These are phyloP conservation scores for Aspergillus coremiiformis DNA, from an alignment of 495 filamentous ascomycete species.

Conservation along the genomic window DNA sequence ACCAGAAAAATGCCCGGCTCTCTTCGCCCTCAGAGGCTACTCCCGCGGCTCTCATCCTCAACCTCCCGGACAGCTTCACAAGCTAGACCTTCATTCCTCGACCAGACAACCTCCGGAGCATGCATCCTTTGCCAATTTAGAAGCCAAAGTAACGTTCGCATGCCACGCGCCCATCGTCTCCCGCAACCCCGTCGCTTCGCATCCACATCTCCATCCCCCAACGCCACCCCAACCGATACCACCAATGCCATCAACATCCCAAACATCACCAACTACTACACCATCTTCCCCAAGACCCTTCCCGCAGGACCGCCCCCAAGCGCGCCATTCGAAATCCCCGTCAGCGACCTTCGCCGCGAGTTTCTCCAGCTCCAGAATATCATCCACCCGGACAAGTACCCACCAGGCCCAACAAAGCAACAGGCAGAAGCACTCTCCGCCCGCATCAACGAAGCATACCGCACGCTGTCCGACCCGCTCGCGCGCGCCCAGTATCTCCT, in stretches of 20 bases:
- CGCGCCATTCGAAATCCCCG: constrained; percentile 68
- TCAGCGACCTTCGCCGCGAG: constrained; percentile 60
- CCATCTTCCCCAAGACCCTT: constrained; percentile 78
- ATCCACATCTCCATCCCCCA: constrained; percentile 1
- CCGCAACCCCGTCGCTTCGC: constrained; percentile 2
- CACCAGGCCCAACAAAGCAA: constrained; percentile 43
- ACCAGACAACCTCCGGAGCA: neutral
- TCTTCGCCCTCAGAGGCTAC: constrained; percentile 15
- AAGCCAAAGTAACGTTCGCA: neutral
- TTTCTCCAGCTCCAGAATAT: constrained; percentile 75
- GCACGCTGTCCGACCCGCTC: constrained; percentile 68
- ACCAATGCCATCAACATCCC: constrained; percentile 18
- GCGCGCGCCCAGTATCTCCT: constrained; percentile 80
- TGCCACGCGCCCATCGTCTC: neutral
- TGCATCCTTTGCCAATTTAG: constrained; percentile 6
- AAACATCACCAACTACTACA: constrained; percentile 62
- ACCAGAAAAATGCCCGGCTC: constrained; percentile 1
- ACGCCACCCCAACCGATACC: neutral
- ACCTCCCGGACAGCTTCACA: neutral
- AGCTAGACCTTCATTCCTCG: neutral
- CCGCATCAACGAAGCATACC: constrained; percentile 83
- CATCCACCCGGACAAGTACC: constrained; percentile 78
- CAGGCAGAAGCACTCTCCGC: constrained; percentile 66
- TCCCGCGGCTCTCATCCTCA: constrained; percentile 6
- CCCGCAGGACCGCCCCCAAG: constrained; percentile 71